Conservation (phyloP, 306 rosid species). For the Lathyrus sativus region DNA sequence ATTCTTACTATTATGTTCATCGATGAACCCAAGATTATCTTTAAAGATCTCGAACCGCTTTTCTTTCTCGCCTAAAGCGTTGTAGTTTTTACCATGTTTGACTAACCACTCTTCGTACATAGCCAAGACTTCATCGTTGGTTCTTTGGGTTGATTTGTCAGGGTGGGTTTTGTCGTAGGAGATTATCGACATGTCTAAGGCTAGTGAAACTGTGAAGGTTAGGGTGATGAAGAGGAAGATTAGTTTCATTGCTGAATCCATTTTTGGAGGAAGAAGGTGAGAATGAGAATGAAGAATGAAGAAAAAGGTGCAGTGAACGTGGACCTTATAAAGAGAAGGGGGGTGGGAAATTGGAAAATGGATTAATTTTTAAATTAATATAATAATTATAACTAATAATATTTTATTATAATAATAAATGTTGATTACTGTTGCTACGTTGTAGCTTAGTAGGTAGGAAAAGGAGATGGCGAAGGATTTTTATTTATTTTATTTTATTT, state of each 20-base stretch:
- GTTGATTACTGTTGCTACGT: too few species aligned
- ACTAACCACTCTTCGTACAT: conserved; percentile 76
- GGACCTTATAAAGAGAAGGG: conserved; percentile 46
- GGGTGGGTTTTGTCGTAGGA: conserved; percentile 49
- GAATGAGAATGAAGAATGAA: neutral
- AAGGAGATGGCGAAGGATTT: neutral
- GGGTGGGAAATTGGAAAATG: neutral
- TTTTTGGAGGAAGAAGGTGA: conserved; percentile 5
- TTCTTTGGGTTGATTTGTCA: conserved; percentile 43
- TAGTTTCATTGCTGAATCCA: conserved; percentile 52
- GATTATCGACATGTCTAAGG: conserved; percentile 75
- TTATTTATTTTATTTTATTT: neutral
- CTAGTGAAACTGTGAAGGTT: conserved; percentile 51
- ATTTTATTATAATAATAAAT: neutral
- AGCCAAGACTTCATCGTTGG: conserved; percentile 60
- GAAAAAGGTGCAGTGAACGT: conserved; percentile 31
- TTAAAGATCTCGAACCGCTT: conserved; percentile 81
- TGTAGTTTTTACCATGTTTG: conserved; percentile 61
- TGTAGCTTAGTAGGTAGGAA: conserved; percentile 18
- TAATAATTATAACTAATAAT: too few species aligned
- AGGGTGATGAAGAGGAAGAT: conserved; percentile 36
- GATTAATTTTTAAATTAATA: conserved; percentile 8
- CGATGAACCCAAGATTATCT: conserved; percentile 78
- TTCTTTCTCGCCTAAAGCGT: conserved; percentile 72
- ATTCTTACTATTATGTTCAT: conserved; percentile 55